These are phyloP conservation scores for Melampsora americana DNA, from an alignment of 1,284 basidiomycete species.

Conservation along the genomic window DNA sequence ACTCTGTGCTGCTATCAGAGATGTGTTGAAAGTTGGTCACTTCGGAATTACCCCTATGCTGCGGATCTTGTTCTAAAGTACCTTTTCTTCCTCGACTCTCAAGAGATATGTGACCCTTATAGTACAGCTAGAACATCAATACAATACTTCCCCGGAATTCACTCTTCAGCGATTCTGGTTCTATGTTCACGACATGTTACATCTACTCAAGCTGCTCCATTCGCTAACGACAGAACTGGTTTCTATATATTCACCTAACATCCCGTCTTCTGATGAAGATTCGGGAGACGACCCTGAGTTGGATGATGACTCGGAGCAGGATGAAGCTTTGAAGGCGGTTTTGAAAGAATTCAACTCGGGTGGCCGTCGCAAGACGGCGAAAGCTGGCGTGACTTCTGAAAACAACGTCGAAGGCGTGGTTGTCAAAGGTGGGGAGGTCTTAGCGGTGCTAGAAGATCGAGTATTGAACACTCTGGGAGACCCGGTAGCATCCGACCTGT, in stretches of 20 bases:
- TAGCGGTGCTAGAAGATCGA: constrained; percentile 34
- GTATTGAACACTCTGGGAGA: constrained; percentile 57
- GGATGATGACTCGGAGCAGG: constrained; percentile 37
- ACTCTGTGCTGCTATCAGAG: constrained; percentile 83
- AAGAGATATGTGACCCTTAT: constrained; percentile 90
- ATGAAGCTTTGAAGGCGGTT: constrained; percentile 21
- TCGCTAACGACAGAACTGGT: constrained; percentile 62
- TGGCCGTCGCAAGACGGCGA: constrained; percentile 4
- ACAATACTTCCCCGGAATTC: constrained; percentile 79
- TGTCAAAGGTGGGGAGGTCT: constrained; percentile 33
- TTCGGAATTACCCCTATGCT: neutral
- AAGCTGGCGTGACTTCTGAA: constrained; percentile 14
- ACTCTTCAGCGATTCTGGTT: constrained; percentile 95
- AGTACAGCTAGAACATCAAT: constrained; percentile 89
- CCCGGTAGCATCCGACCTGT: constrained; percentile 75
- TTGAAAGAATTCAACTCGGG: constrained; percentile 24
- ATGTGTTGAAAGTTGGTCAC: constrained; percentile 73
- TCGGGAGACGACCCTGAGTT: constrained; percentile 36
- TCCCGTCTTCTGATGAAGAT: constrained; percentile 55
- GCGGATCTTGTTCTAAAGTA: neutral
- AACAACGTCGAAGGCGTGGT: constrained; percentile 23
- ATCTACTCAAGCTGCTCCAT: constrained; percentile 69
- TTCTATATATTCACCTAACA: constrained; percentile 56
- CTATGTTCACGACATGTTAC: constrained; percentile 88
- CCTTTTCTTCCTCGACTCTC: neutral